Evolutionary conservation across 305 asterid species (phyloP).

Genomic region (Nicotiana rustica): DNA sequence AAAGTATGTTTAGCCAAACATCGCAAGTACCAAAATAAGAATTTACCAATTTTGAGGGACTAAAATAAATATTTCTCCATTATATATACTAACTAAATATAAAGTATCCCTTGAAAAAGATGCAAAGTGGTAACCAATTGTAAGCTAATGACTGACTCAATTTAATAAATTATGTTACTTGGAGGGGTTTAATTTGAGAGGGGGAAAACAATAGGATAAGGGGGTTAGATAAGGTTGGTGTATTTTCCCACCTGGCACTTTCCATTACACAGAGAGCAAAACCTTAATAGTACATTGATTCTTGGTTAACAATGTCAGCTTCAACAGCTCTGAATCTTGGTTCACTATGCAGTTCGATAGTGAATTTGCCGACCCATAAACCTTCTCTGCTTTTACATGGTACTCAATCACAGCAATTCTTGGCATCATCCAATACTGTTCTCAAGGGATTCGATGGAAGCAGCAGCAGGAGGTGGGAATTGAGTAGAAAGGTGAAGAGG

Average conservation of each 20-base stretch:
- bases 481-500: conserved; percentile 50
- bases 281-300: background rate
- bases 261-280: too few species aligned
- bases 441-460: conserved; percentile 34
- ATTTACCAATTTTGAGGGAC: too few species aligned
- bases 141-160: too few species aligned
- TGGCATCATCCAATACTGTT: conserved; percentile 50
- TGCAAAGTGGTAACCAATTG: too few species aligned
- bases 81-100: too few species aligned
- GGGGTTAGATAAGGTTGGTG: conserved; percentile 24
- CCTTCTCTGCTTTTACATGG: conserved; percentile 54
- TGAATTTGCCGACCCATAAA: conserved; percentile 54
- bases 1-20: too few species aligned
- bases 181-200: background rate
- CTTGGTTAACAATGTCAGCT: conserved; percentile 57
- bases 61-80: too few species aligned
- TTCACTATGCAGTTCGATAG: conserved; percentile 49
- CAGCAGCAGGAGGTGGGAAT: conserved; percentile 41
- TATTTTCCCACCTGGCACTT: background rate
- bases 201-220: background rate
- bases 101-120: too few species aligned
- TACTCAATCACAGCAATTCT: conserved; percentile 43
- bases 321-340: conserved; percentile 69
- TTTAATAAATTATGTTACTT: background rate
- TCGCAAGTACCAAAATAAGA: too few species aligned